Base-by-base conservation (phyloP, 768 basidiomycete species). In the Paxillus ammoniavirescens region DNA sequence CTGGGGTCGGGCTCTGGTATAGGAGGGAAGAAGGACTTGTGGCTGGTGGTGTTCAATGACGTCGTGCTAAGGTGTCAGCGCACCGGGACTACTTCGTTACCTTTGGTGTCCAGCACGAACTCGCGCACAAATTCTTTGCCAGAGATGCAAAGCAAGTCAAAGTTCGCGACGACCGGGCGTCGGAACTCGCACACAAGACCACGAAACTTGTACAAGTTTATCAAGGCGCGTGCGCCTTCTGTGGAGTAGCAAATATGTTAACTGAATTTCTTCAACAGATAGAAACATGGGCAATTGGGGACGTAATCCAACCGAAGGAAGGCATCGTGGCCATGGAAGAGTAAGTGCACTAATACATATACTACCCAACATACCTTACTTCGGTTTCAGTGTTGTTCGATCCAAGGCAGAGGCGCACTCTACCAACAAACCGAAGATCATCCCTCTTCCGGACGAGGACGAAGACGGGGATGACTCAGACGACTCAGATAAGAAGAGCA, bases 21-120 rank as follows among this genome's bases (percentile, higher is more conserved):
- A 28, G 76, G 86, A 65, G 63, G 87, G 31, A 91, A 89, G 75
- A 86, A 87, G 64, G 96, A 99, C 61, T 65, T 93, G 42, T 99
- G 97, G 97, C 79, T 95, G 50, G 91, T 99, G 2, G 83, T 87
- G 13, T 98, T 99, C 77, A 95, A 94, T 52, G 97, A 99, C 65
- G 96, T 99, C 43, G 87, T 93, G 5, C 72, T 99, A 36, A 82
- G 93, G 43, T 98, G 95, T 68, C 91, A 94, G 63, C 80, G 91
- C 50, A 89, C 87, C 2, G 96, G 97, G 9, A 87, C 87, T 7
- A 99, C 97, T 0, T 89, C 87, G 8, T 66, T 93, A 45, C 91
- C 91, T 2, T 68, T 93, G 55, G 87, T 85, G 8, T 77, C 87
- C 8, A 77, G 80, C 5, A 80, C 83, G 21, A 84, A 80, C 58